Conservation (phyloP, 2,329 filamentous ascomycete genomes). For the Aspergillus ustus region DNA sequence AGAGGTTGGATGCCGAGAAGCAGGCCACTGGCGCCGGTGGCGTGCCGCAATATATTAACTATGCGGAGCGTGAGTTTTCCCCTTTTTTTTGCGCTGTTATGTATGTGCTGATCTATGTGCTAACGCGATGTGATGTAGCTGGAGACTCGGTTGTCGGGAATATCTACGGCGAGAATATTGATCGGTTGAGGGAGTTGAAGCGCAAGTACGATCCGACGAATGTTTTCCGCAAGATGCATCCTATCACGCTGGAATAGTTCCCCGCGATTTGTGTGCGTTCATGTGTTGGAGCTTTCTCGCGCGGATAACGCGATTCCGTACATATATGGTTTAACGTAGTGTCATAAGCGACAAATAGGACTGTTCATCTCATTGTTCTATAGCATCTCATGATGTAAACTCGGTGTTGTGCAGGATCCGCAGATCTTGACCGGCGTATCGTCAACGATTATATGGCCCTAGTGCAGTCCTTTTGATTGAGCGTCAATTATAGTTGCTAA, state of each 20-base stretch:
- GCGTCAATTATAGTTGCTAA: too few relatives aligned
- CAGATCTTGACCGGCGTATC: too few relatives aligned
- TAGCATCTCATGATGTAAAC: too few relatives aligned
- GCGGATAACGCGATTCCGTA: too few relatives aligned
- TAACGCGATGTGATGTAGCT: conserved; percentile 28
- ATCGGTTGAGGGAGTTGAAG: conserved; percentile 49
- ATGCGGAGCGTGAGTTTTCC: conserved; percentile 36
- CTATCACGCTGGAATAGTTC: conserved; percentile 29
- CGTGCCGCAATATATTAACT: conserved; percentile 44
- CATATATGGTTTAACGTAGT: too few relatives aligned
- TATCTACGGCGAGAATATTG: conserved; percentile 53
- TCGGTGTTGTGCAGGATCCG: too few relatives aligned
- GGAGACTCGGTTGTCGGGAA: conserved; percentile 39
- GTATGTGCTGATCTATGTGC: not conserved
- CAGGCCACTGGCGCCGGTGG: not conserved
- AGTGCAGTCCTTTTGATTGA: too few relatives aligned
- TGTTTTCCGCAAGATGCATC: conserved; percentile 52
- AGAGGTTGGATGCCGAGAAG: conserved; percentile 14
- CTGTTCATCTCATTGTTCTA: too few relatives aligned
- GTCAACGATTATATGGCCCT: too few relatives aligned
- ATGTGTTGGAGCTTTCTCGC: too few relatives aligned
- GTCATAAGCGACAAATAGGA: too few relatives aligned
- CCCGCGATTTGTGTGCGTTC: too few relatives aligned
- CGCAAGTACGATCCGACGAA: conserved; percentile 53
- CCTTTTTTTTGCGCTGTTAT: not conserved